Evolutionary conservation across 805 yeast genomes (phyloP).

Genomic region (Metschnikowia picachoensis): DNA sequence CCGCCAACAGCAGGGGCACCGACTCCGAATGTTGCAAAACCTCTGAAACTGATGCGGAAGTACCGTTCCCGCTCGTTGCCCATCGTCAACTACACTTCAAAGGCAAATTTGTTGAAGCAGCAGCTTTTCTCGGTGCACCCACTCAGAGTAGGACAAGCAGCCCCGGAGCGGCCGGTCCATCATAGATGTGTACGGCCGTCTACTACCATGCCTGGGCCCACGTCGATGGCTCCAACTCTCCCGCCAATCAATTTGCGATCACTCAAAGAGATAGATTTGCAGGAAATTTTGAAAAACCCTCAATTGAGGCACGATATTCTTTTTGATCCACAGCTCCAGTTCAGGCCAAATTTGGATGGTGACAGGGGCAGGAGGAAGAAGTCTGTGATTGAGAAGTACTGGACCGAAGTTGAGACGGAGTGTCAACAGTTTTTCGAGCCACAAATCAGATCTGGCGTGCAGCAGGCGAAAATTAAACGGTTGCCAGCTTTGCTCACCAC

Average conservation of each 20-base stretch:
- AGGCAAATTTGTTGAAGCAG: conserved; percentile 15
- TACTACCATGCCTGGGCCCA: conserved; percentile 1
- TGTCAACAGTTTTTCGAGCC: conserved; percentile 42
- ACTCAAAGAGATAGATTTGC: conserved; percentile 79
- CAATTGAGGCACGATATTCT: conserved; percentile 89
- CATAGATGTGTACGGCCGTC: conserved; percentile 4
- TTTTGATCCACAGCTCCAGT: conserved; percentile 88
- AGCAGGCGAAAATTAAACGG: conserved; percentile 31
- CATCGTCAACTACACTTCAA: conserved; percentile 33
- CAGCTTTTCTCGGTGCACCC: conserved; percentile 11
- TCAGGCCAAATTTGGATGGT: conserved; percentile 87
- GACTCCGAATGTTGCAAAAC: conserved; percentile 14
- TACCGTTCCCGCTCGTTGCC: conserved; percentile 41
- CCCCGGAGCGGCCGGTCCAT: conserved; percentile 8
- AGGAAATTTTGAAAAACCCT: conserved; percentile 86
- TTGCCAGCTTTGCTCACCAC: conserved; percentile 73
- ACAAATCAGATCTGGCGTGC: conserved; percentile 11
- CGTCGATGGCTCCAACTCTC: conserved; percentile 38
- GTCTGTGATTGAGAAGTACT: conserved; percentile 72
- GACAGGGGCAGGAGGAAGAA: conserved; percentile 83
- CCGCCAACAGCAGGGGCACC: no score
- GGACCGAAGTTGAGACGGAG: conserved; percentile 74
- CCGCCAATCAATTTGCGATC: conserved; percentile 85
- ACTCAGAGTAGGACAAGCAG: conserved; percentile 14
- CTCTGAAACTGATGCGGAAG: conserved; percentile 34